Evolutionary conservation across 23 red algal species (phyloP), one percentile per base, ranked within the genome.

Genomic region (Porphyridium purpureum): DNA sequence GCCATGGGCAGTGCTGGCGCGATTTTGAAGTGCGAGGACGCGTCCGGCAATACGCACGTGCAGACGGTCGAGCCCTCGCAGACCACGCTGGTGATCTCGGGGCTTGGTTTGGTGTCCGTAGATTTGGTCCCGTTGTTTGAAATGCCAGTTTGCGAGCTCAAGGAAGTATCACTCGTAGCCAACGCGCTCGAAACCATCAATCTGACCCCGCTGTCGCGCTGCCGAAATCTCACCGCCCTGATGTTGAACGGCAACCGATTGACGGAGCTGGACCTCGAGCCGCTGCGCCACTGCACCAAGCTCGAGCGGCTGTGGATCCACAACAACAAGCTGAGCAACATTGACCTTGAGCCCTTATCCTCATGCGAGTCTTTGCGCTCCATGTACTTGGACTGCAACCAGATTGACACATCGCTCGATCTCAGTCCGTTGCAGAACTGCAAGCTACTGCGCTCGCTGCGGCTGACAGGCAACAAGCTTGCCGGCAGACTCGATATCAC

Each of bases 271-370:
- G 67, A 85, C 47, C 35, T 98, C n/a, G 21, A 68, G 17, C 66
- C 81, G n/a, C 67, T 98, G 14, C 28, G 69, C 0, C 50, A 31
- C 1, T 94, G 88, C 23, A 35, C 51, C 9, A 68, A 76, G 22
- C 78, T 98, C 41, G 80, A 98, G 63, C 52, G 78, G 22, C 57
- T 98, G 21, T 98, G 90, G 90, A 59, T 98, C 24, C 90, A 98
- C 38, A 54, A 75, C 50, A 98, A 98, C 57, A 41, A 74, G 33
- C 59, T 98, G 5, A 50, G 62, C 24, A 38, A 31, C 11, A 47
- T 98, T 29, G 67, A 82, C 64, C 56, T 98, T 21, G 38, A 50
- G 6, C 80, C 81, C 21, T 31, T 98, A 15, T 44, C 50, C 44
- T 25, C 49, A 27, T 76, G 72, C 66, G 38, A 27, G 21, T 28